phyloP scores from a whole-genome alignment of 805 yeast genomes.

The Metschnikowia peoriensis region DNA sequence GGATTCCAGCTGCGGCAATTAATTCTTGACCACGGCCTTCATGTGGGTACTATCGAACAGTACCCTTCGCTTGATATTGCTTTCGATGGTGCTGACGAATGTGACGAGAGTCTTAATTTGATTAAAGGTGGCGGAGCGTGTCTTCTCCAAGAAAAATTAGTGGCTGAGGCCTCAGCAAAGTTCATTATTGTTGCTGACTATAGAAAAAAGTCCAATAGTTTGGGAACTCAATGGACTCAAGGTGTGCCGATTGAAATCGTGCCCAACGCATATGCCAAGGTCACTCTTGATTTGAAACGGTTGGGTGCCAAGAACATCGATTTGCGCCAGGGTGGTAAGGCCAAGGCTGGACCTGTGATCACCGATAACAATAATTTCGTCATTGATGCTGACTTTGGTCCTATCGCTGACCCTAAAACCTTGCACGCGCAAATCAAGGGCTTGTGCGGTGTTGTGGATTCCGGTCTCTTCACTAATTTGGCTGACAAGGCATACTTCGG shows the following conservation, averaged over 20 bases:
- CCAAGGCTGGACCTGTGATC: constrained; percentile 95
- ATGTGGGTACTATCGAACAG: constrained; percentile 79
- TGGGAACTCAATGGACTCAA: constrained; percentile 81
- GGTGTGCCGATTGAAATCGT: constrained; percentile 97
- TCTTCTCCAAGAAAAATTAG: constrained; percentile 91
- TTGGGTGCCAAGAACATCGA: constrained; percentile 64
- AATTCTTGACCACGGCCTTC: constrained; percentile 77
- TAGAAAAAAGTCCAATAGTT: constrained; percentile 69
- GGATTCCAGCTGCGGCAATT: constrained; percentile 93
- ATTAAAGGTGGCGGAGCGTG: constrained; percentile 99
- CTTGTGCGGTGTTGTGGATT: constrained; percentile 93
- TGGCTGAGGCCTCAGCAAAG: constrained; percentile 72
- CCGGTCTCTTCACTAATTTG: constrained; percentile 79
- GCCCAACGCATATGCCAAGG: constrained; percentile 81
- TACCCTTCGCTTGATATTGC: constrained; percentile 83
- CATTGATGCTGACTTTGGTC: constrained; percentile 91
- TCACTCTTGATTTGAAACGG: constrained; percentile 55
- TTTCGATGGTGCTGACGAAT: constrained; percentile 98
- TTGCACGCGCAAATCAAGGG: constrained; percentile 68
- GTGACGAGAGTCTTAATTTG: constrained; percentile 74
- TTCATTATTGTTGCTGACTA: constrained; percentile 91
- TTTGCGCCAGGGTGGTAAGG: constrained; percentile 81
- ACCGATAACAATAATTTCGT: constrained; percentile 95
- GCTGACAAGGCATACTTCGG: constrained; percentile 89
- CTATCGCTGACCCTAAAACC: constrained; percentile 47